phyloP scores from a whole-genome alignment of 768 basidiomycete genomes.

The Leccinum barrowsii region DNA sequence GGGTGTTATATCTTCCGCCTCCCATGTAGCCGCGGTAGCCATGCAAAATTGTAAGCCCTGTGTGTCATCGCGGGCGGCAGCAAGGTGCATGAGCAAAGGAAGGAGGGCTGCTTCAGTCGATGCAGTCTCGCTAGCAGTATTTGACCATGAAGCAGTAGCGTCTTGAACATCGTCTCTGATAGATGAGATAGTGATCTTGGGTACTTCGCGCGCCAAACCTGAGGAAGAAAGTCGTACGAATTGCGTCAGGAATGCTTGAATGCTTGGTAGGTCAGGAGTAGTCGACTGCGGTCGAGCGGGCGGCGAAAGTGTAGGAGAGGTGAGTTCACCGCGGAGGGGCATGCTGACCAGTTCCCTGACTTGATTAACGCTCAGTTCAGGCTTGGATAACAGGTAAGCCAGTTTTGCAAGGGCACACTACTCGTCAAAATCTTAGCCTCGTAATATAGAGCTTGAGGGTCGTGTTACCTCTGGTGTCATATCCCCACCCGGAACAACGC shows the following conservation, averaged over 20 bases:
- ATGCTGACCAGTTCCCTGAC: slow-evolving; percentile 72
- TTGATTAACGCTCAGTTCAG: slow-evolving; percentile 63
- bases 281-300: slow-evolving; percentile 38
- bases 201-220: slow-evolving; percentile 34
- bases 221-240: slow-evolving; percentile 63
- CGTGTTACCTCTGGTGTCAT: slow-evolving; percentile 87
- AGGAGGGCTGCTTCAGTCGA: slow-evolving; percentile 67
- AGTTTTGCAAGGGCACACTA: slow-evolving; percentile 91
- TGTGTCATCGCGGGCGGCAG: slow-evolving; percentile 66
- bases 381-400: slow-evolving; percentile 84
- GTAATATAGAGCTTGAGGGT: background rate
- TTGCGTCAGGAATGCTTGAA: slow-evolving; percentile 64
- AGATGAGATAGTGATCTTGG: slow-evolving; percentile 34
- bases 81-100: slow-evolving; percentile 77
- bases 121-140: slow-evolving; percentile 72
- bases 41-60: slow-evolving; percentile 63
- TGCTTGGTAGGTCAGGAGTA: slow-evolving; percentile 51
- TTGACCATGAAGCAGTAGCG: slow-evolving; percentile 65
- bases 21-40: slow-evolving; percentile 21
- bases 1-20: slow-evolving; percentile 18
- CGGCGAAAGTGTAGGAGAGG: slow-evolving; percentile 44
- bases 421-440: background rate
- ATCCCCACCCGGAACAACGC: slow-evolving; percentile 82
- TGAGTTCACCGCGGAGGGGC: slow-evolving; percentile 88
- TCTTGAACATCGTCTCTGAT: slow-evolving; percentile 40